A percentile compares a stretch with the other conserved stretches of the same genome.
phyloP scores from a whole-genome alignment of 2,329 filamentous ascomycete species.

The Leptosphaerulina australis region DNA sequence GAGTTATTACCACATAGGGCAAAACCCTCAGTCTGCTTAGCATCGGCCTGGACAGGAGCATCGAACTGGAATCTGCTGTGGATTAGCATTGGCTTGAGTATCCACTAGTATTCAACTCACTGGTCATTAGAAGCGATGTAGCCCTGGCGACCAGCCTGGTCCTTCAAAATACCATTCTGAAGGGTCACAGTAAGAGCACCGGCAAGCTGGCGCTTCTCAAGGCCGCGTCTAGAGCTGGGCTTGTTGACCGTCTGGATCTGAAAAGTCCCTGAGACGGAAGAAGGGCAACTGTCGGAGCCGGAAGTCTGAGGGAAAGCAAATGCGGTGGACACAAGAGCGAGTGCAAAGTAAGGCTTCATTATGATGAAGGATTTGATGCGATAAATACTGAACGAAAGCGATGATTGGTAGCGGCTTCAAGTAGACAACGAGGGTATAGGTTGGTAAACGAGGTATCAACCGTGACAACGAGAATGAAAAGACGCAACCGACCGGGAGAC shows the following conservation, averaged over 20 bases:
- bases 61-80: slow-evolving; percentile 51
- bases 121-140: slow-evolving; percentile 84
- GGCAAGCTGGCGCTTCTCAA: slow-evolving; percentile 37
- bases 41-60: slow-evolving; percentile 63
- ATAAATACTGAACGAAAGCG: slow-evolving; percentile 20
- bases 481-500: slow-evolving; percentile 23
- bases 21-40: slow-evolving; percentile 75
- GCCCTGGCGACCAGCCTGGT: slow-evolving; percentile 70
- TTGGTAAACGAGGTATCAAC: slow-evolving; percentile 50
- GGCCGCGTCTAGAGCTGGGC: slow-evolving; percentile 31
- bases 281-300: slow-evolving; percentile 60
- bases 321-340: slow-evolving; percentile 39
- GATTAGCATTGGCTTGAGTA: slow-evolving; percentile 8
- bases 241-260: slow-evolving; percentile 62
- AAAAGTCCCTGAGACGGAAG: slow-evolving; percentile 62
- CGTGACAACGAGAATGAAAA: slow-evolving; percentile 36
- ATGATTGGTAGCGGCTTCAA: slow-evolving; percentile 9
- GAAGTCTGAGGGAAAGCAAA: slow-evolving; percentile 36
- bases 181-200: slow-evolving; percentile 66
- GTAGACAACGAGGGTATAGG: slow-evolving; percentile 33
- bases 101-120: slow-evolving; percentile 26
- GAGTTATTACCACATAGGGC: slow-evolving; percentile 71
- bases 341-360: slow-evolving; percentile 42
- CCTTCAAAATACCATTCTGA: slow-evolving; percentile 66
- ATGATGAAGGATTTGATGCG: slow-evolving; percentile 18